phyloP scores from a whole-genome alignment of 148 eudicot species.

The Arctostaphylos glauca region DNA sequence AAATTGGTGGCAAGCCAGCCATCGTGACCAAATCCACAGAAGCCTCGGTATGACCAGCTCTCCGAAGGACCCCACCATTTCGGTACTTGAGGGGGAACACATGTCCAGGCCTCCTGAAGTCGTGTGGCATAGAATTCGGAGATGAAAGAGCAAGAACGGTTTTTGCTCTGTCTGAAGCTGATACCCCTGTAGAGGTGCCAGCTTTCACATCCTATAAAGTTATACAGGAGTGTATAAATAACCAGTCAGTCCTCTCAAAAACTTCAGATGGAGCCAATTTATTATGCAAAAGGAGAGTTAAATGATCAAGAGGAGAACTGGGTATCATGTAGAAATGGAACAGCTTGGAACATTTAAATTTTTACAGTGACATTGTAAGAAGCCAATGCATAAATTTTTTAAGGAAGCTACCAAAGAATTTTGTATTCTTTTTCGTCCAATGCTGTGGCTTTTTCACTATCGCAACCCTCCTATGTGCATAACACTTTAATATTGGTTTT shows the following conservation, averaged over 20 bases:
- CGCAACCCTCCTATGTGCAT: not conserved
- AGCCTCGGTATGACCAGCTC: conserved; percentile 95
- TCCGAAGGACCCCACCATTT: conserved; percentile 76
- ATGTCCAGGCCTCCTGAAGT: conserved; percentile 86
- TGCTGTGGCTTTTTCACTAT: too few species aligned
- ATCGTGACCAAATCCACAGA: conserved; percentile 75
- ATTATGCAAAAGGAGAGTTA: not conserved
- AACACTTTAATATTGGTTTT: not conserved
- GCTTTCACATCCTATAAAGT: conserved; percentile 65
- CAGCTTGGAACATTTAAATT: not conserved
- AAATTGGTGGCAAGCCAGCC: conserved; percentile 74
- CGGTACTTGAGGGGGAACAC: conserved; percentile 90
- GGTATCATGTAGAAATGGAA: not conserved
- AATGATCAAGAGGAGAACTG: not conserved
- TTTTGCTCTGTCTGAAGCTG: conserved; percentile 86
- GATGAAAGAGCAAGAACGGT: conserved; percentile 74
- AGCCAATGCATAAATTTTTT: too few species aligned
- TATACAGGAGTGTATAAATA: not conserved
- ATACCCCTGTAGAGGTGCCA: conserved; percentile 77
- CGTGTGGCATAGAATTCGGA: conserved; percentile 58
- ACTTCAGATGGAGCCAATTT: too few species aligned
- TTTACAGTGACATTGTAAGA: too few species aligned
- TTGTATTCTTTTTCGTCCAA: too few species aligned
- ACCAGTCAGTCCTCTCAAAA: too few species aligned
- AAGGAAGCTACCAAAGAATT: too few species aligned